Evolutionary conservation across 164 flowering plant genomes (phyloP).

Genomic region (Dillenia suffruticosa): DNA sequence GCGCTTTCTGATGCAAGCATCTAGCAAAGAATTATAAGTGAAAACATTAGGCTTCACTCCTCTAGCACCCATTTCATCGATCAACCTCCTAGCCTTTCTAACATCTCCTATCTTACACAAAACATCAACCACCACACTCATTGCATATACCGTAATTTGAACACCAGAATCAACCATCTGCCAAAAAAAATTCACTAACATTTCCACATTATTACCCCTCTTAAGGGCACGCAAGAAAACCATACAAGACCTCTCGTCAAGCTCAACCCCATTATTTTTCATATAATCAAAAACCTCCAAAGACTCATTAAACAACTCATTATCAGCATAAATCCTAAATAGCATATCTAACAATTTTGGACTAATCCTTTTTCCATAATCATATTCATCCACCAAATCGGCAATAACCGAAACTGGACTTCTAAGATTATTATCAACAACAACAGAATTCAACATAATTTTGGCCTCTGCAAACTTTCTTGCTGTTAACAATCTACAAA

Average conservation of each 20-base stretch:
- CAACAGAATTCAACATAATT: conserved; percentile 26
- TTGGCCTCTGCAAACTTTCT: conserved; percentile 39
- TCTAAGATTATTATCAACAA: conserved; percentile 14
- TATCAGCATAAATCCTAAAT: conserved; percentile 56
- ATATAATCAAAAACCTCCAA: conserved; percentile 40
- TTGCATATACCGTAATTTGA: conserved; percentile 42
- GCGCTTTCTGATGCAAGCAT: conserved; percentile 32
- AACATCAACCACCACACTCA: conserved; percentile 47
- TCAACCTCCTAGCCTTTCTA: conserved; percentile 33
- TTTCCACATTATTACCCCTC: conserved; percentile 21
- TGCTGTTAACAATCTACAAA: conserved; percentile 38
- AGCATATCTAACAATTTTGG: conserved; percentile 46
- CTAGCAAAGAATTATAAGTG: conserved; percentile 46
- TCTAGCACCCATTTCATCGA: conserved; percentile 30
- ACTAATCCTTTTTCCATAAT: conserved; percentile 15
- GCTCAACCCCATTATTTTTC: conserved; percentile 30
- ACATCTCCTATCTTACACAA: conserved; percentile 48
- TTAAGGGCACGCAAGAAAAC: conserved; percentile 43
- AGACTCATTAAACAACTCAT: conserved; percentile 31
- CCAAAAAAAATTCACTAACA: conserved; percentile 26
- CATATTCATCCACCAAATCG: conserved; percentile 23
- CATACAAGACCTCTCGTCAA: conserved; percentile 57
- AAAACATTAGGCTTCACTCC: conserved; percentile 48
- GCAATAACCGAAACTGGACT: conserved; percentile 33
- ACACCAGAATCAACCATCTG: conserved; percentile 46